Base-by-base conservation (phyloP, 2,329 filamentous ascomycete species). In the Bertia moriformis region DNA sequence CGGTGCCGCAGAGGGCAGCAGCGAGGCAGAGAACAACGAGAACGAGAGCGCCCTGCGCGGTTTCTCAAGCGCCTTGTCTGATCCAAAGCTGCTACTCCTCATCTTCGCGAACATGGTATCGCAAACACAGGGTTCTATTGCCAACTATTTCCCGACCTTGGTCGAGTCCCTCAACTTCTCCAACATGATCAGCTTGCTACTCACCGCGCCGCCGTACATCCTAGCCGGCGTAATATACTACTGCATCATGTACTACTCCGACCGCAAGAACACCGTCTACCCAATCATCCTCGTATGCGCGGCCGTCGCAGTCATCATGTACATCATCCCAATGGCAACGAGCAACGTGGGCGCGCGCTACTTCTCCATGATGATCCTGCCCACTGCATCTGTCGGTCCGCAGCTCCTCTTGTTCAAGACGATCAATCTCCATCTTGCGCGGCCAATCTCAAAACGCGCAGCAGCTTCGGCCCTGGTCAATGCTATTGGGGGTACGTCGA, bases 131-230 rank as follows among this genome's bases (percentile, higher is more conserved):
- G 56, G 55, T 18, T 55, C 51, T 10, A 51, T 57, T 24, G 49
- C 52, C 24, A 49, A 51, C 39, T 51, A 44, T 43, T 53, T 49
- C 41, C 46, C 52, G 1, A 57, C 55, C 0, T 48, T 60, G 3
- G 52, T 60, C 22, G 45, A 42, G 2, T 52, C 56, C 1, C 49
- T 60, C 7, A 48, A 51, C 7, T 60, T 52, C 41, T 47, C 46
- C 43, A 44, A 49, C 44, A 66, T 58, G 2, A 51, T 61, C 40
- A 64, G 54, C 4, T 47, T 69, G 7, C 53, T 68, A 4, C 55
- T 69, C 4, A 68, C 64, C 0, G 60, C 58, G 2, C 65, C 65
- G 0, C 64, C 64, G 1, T 67, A 66, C 37, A 50, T 65, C 4
- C 51, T 64, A 2, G 60, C 60, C 1, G 58, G 50, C 3, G 45